Evolutionary conservation across 306 rosid species (phyloP).

Genomic region (Phaseolus lunatus): DNA sequence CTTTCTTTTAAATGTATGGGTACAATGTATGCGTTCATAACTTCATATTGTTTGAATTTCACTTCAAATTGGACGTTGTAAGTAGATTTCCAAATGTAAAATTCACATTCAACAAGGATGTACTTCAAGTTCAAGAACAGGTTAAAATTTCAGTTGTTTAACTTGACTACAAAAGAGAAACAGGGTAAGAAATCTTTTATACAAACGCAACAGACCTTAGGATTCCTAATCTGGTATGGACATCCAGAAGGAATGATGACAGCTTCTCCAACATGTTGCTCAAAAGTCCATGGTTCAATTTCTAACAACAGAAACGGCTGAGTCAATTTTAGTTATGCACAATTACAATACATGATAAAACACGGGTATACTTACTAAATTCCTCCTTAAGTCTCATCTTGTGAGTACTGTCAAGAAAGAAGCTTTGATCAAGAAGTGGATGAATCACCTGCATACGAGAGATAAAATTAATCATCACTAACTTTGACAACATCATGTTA

Average conservation of each 20-base stretch:
- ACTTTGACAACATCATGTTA: constrained; percentile 32
- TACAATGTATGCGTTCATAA: background rate
- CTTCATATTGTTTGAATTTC: constrained; percentile 2
- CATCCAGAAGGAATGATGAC: constrained; percentile 98
- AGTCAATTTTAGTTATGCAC: constrained; percentile 39
- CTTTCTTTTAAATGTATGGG: background rate
- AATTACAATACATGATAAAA: constrained; percentile 29
- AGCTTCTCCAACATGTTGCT: constrained; percentile 95
- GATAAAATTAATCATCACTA: constrained; percentile 32
- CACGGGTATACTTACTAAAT: constrained; percentile 61
- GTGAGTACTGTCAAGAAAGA: constrained; percentile 78
- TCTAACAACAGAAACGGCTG: constrained; percentile 55
- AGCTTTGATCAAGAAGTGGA: constrained; percentile 86
- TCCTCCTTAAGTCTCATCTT: constrained; percentile 90
- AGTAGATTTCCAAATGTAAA: constrained; percentile 24
- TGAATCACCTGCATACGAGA: constrained; percentile 75
- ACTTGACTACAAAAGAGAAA: constrained; percentile 9
- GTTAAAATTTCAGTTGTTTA: background rate
- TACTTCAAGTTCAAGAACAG: constrained; percentile 25
- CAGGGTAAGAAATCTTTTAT: constrained; percentile 4
- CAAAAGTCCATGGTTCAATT: constrained; percentile 97
- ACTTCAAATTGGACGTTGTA: constrained; percentile 12
- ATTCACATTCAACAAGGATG: constrained; percentile 7
- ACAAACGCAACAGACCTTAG: constrained; percentile 67
- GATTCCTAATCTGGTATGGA: constrained; percentile 89